A percentile compares a stretch with the other conserved stretches of the same genome.
phyloP scores from a whole-genome alignment of 306 rosid genomes.

The Elaeagnus macrophylla region DNA sequence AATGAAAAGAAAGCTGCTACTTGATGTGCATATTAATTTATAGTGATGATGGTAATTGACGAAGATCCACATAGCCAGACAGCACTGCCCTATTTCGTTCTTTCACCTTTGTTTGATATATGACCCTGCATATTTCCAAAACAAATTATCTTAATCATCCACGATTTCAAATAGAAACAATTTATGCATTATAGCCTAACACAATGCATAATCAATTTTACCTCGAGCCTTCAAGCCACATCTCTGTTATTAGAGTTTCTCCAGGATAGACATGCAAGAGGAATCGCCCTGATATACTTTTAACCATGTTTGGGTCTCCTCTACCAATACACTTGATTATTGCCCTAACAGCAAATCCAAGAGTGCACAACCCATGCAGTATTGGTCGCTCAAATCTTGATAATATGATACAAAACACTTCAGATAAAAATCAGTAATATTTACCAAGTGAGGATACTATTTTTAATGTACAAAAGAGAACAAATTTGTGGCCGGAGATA shows the following conservation, averaged over 20 bases:
- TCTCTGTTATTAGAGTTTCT: constrained; percentile 76
- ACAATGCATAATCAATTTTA: constrained; percentile 18
- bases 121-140: too few species aligned
- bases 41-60: constrained; percentile 38
- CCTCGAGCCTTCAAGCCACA: constrained; percentile 88
- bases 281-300: too few species aligned
- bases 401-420: constrained; percentile 14
- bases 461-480: not conserved
- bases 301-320: too few species aligned
- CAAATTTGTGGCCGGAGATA: constrained; percentile 3
- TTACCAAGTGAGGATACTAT: constrained; percentile 1
- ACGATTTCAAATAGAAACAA: constrained; percentile 3
- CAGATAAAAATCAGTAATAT: constrained; percentile 1
- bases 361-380: constrained; percentile 56
- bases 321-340: constrained; percentile 70
- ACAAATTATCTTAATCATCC: constrained; percentile 5
- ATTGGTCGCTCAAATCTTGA: constrained; percentile 80
- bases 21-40: constrained; percentile 20
- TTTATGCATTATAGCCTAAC: not conserved
- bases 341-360: constrained; percentile 88
- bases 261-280: constrained; percentile 91
- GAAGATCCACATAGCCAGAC: constrained; percentile 65
- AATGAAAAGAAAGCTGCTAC: not conserved
- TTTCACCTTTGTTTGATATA: too few species aligned
- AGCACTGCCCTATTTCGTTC: too few species aligned